A percentile compares a stretch with the other conserved stretches of the same genome.
These are phyloP conservation scores for Acidomyces sp. DNA, from an alignment of 495 filamentous ascomycete genomes.

Conservation along the genomic window DNA sequence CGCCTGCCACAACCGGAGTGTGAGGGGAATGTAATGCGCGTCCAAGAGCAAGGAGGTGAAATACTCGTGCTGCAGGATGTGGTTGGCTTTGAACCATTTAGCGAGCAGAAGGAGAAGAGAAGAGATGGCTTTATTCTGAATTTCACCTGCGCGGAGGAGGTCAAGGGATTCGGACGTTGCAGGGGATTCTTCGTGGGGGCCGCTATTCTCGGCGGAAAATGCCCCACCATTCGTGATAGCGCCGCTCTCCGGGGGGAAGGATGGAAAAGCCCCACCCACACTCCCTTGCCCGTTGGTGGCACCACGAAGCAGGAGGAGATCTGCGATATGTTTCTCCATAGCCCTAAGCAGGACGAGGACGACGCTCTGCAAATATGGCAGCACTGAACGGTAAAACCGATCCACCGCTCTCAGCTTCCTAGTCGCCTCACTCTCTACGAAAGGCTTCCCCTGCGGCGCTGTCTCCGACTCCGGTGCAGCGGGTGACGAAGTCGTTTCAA, in stretches of 20 bases:
- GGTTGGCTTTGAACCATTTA: slow-evolving; percentile 94
- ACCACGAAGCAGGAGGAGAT: slow-evolving; percentile 44
- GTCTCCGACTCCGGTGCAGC: slow-evolving; percentile 4
- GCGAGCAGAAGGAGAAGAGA: slow-evolving; percentile 70
- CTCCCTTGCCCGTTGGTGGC: slow-evolving; percentile 38
- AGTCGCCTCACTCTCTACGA: slow-evolving; percentile 11
- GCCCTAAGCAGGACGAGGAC: slow-evolving; percentile 85
- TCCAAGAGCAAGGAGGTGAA: slow-evolving; percentile 85
- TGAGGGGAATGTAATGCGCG: slow-evolving; percentile 81
- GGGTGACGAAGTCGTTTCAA: slow-evolving; percentile 11
- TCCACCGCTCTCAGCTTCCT: slow-evolving; percentile 48
- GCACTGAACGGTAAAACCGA: slow-evolving; percentile 58
- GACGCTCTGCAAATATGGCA: slow-evolving; percentile 84
- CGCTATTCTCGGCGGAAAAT: slow-evolving; percentile 23
- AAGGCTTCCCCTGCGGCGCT: slow-evolving; percentile 12
- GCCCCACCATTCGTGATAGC: slow-evolving; percentile 18
- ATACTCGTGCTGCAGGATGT: slow-evolving; percentile 92
- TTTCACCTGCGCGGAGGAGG: slow-evolving; percentile 65
- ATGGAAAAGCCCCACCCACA: slow-evolving; percentile 20
- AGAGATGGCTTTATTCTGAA: slow-evolving; percentile 79
- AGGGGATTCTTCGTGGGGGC: slow-evolving; percentile 13
- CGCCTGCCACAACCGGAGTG: slow-evolving; percentile 82
- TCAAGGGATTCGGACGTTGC: slow-evolving; percentile 72
- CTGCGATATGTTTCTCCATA: slow-evolving; percentile 67
- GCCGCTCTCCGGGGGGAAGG: slow-evolving; percentile 29